Base-by-base conservation (phyloP, 2,329 filamentous ascomycete species). In the Alternaria novae-zelandiae region DNA sequence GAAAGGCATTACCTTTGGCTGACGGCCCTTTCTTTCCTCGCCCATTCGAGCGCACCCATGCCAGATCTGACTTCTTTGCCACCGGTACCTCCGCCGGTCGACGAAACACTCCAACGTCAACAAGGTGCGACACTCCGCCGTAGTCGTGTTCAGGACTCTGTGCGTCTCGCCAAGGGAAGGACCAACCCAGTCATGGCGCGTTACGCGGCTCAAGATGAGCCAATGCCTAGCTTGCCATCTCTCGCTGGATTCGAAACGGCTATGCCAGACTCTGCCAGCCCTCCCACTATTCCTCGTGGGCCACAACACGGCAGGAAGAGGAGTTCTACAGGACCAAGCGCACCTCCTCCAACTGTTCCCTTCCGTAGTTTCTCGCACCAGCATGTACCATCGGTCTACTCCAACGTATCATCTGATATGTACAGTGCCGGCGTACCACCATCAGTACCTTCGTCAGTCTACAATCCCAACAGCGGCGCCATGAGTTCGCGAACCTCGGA, bases 1-100 rank as follows among this genome's bases (percentile, higher is more conserved):
- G 96, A 98, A 69, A 89, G 96, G 15, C 96, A 99, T 79, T 97
- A 96, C 74, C 83, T 97, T 53, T 99, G 96, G 96, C 84, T 99
- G 61, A 97, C 93, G 20, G 93, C 96, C 1, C 84, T 99, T 20
- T 97, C 94, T 0, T 99, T 98, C 87, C 85, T 99, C 30, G 94
- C 95, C 12, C 94, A 97, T 77, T 97, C 94, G 1, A 89, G 91
- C 15, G 91, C 95, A 73, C 90, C 91, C 1, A 86, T 95, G 6
- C 92, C 93, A 2, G 92, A 96, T 56, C 88, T 94, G 15, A 83
- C 90, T 4, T 63, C 72, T 5, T 68, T 74, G 65, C 72, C 72
- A 47, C 68, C 87, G 13, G 79, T 70, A 20, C 87, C 86, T 30
- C 74, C 75, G 23, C 72, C 73, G 10, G 67, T 79, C 3, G 76